Conservation (phyloP, 495 filamentous ascomycete species). For the Penicillium mononematosum region DNA sequence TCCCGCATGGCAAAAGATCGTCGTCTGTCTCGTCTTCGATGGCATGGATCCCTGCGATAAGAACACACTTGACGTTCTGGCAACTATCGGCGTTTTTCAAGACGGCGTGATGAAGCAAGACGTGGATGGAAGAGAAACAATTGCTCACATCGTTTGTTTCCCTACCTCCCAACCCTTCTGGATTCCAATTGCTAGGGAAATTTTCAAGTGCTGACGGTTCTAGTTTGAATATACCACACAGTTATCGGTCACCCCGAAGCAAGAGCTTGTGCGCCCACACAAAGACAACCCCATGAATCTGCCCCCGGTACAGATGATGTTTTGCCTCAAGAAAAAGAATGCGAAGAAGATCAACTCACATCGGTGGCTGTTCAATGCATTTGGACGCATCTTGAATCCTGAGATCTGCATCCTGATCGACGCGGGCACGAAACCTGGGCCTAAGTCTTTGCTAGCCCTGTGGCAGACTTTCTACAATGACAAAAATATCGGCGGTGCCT, state of each 20-base stretch:
- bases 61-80: slow-evolving; percentile 86
- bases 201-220: not conserved
- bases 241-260: slow-evolving; percentile 86
- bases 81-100: slow-evolving; percentile 93
- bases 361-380: slow-evolving; percentile 95
- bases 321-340: slow-evolving; percentile 96
- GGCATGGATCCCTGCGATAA: slow-evolving; percentile 98
- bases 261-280: slow-evolving; percentile 87
- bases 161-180: not conserved
- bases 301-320: slow-evolving; percentile 94
- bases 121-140: slow-evolving; percentile 92
- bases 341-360: slow-evolving; percentile 99
- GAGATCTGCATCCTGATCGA: slow-evolving; percentile 95
- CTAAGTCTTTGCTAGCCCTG: slow-evolving; percentile 82
- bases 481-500: slow-evolving; percentile 94
- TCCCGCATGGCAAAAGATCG: slow-evolving; percentile 99
- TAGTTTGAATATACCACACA: slow-evolving; percentile 96
- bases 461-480: slow-evolving; percentile 99
- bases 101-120: slow-evolving; percentile 98
- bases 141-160: slow-evolving; percentile 75
- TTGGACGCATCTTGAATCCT: slow-evolving; percentile 91
- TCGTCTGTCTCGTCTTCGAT: slow-evolving; percentile 93
- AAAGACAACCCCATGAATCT: slow-evolving; percentile 77
- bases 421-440: slow-evolving; percentile 89
- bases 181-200: not conserved